Percentiles rank a stretch among this genome's conserved stretches.
phyloP scores from a whole-genome alignment of 768 basidiomycete species.

The Baorangia bicolor region DNA sequence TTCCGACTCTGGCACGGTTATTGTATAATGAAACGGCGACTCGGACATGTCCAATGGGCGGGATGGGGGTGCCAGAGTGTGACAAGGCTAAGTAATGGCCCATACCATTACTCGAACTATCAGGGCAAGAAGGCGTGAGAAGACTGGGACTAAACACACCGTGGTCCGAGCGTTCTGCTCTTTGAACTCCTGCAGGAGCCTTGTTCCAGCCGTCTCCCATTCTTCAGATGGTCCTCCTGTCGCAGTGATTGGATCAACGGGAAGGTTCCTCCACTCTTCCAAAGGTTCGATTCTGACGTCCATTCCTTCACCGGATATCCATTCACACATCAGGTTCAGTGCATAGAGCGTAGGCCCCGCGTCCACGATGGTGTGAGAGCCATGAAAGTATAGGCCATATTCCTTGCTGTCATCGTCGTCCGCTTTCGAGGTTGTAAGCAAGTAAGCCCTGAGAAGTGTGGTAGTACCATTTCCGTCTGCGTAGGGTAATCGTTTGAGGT shows the following conservation, averaged over 20 bases:
- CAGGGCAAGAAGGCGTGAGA: too few species aligned
- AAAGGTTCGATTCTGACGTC: slow-evolving; percentile 6
- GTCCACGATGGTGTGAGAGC: slow-evolving; percentile 22
- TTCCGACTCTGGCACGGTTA: background rate
- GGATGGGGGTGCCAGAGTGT: slow-evolving; percentile 8
- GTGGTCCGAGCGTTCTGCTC: background rate
- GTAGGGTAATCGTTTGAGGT: slow-evolving; percentile 21
- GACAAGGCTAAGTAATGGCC: background rate
- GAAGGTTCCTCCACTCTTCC: slow-evolving; percentile 28
- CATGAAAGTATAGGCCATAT: slow-evolving; percentile 26
- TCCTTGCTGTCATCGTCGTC: background rate
- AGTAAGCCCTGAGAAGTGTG: slow-evolving; percentile 7
- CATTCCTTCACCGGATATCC: slow-evolving; percentile 19
- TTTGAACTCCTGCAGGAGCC: slow-evolving; percentile 14
- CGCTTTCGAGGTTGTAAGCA: slow-evolving; percentile 10
- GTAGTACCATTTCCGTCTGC: background rate
- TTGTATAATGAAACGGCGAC: slow-evolving; percentile 2
- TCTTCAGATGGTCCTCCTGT: slow-evolving; percentile 20
- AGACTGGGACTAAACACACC: slow-evolving; percentile 6
- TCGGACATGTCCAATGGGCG: slow-evolving; percentile 6
- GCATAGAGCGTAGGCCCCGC: slow-evolving; percentile 21
- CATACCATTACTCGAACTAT: background rate
- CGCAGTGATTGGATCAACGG: slow-evolving; percentile 25
- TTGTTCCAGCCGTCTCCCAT: slow-evolving; percentile 16
- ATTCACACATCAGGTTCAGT: slow-evolving; percentile 23